A percentile compares a stretch with the other conserved stretches of the same genome.
phyloP scores from a whole-genome alignment of 208 protist species.

The Trypanosomatidae sp. region DNA sequence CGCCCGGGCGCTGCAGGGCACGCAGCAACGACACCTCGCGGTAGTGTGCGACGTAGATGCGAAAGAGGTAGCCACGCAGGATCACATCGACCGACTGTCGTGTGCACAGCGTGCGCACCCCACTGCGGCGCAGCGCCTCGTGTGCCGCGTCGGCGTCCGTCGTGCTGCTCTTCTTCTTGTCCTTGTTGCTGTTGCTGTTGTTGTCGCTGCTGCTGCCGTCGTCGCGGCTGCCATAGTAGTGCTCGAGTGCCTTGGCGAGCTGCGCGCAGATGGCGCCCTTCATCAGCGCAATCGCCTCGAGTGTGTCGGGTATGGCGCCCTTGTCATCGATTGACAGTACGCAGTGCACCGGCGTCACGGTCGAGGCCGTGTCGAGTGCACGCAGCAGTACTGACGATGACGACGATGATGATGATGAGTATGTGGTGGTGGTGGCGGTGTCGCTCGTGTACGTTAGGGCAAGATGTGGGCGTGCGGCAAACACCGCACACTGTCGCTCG shows the following conservation, averaged over 20 bases:
- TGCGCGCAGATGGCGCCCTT: slow-evolving; percentile 81
- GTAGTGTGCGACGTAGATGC: slow-evolving; percentile 81
- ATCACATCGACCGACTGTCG: slow-evolving; percentile 67
- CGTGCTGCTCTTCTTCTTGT: slow-evolving; percentile 2
- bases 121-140: slow-evolving; percentile 1
- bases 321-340: slow-evolving; percentile 79
- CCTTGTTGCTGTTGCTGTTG: neutral
- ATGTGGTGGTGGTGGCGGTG: neutral
- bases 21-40: slow-evolving; percentile 70
- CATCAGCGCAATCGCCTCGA: slow-evolving; percentile 73
- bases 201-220: neutral
- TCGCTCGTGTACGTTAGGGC: slow-evolving; percentile 59
- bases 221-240: slow-evolving; percentile 4
- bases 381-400: slow-evolving; percentile 26
- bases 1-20: slow-evolving; percentile 48
- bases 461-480: slow-evolving; percentile 65
- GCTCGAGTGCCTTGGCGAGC: slow-evolving; percentile 56
- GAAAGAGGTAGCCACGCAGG: slow-evolving; percentile 70
- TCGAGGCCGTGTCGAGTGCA: slow-evolving; percentile 40
- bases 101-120: slow-evolving; percentile 42
- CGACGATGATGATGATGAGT: neutral
- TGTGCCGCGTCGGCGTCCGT: neutral
- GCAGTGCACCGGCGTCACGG: slow-evolving; percentile 61
- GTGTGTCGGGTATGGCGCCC: slow-evolving; percentile 68
- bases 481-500: slow-evolving; percentile 57